Evolutionary conservation across 108 stramenopile genomes (phyloP).

Genomic region (Pseudonitzschia pungens): DNA sequence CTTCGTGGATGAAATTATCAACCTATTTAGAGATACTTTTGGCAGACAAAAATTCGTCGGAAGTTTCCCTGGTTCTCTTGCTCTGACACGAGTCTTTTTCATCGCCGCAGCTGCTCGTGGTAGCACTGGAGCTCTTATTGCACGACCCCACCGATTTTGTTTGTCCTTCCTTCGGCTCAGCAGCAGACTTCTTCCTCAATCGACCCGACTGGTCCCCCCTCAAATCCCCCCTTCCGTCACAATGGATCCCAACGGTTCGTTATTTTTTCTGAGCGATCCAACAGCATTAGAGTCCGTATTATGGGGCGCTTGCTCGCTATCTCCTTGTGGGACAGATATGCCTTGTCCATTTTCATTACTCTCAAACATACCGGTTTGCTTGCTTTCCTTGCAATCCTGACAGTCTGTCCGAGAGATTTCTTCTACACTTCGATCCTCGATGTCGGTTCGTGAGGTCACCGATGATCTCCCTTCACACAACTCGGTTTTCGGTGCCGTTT

Average conservation of each 20-base stretch:
- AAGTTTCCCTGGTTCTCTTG: not conserved
- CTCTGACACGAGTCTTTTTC: not conserved
- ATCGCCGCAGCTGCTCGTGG: too few relatives aligned
- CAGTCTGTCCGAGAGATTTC: too few relatives aligned
- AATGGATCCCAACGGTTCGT: not conserved
- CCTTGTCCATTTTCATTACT: not conserved
- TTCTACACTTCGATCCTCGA: slow-evolving; percentile 1
- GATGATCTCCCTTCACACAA: not conserved
- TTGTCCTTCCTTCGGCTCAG: too few relatives aligned
- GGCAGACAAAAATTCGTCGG: not conserved
- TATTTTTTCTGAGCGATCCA: not conserved
- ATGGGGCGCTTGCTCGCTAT: not conserved
- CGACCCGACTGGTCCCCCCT: not conserved
- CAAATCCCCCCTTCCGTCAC: not conserved
- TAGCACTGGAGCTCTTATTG: too few relatives aligned
- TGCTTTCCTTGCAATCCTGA: not conserved
- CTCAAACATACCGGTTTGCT: not conserved
- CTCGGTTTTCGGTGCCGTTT: not conserved
- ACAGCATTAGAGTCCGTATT: not conserved
- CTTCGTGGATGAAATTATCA: not conserved
- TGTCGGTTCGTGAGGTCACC: not conserved
- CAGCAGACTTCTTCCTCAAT: not conserved
- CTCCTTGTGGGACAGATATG: not conserved
- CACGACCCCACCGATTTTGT: too few relatives aligned
- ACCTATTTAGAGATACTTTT: not conserved